Percentiles rank a stretch among this genome's conserved stretches.
These are phyloP conservation scores for Przewalskia tangutica DNA, from an alignment of 257 asterid genomes.

Conservation along the genomic window DNA sequence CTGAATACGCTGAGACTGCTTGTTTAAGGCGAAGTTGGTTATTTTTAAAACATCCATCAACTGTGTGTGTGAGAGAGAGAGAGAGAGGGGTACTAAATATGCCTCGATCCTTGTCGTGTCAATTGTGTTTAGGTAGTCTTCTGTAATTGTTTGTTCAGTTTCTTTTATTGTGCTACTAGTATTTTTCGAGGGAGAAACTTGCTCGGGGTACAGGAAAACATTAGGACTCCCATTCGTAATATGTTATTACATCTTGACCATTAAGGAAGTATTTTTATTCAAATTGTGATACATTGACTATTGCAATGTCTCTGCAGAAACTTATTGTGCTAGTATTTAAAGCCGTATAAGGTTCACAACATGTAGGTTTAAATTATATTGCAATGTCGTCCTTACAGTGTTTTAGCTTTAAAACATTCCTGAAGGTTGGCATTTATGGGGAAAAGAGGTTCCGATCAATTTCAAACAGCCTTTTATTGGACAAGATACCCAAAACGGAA, in stretches of 20 bases:
- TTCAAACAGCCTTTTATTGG: not conserved
- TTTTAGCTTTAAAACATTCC: not conserved
- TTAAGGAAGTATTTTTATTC: not conserved
- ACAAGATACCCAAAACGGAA: not conserved
- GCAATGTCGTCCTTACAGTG: not conserved
- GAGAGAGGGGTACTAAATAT: too few relatives aligned
- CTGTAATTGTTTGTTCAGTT: too few relatives aligned
- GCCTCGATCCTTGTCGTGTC: too few relatives aligned
- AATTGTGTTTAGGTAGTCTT: too few relatives aligned
- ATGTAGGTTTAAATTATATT: not conserved
- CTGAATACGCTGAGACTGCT: not conserved
- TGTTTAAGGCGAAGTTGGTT: not conserved
- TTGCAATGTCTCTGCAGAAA: not conserved
- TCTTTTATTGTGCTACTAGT: too few relatives aligned
- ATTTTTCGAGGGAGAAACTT: too few relatives aligned
- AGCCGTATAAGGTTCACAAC: not conserved
- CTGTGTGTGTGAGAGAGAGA: too few relatives aligned
- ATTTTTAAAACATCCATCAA: too few relatives aligned
- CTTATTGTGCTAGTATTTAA: not conserved
- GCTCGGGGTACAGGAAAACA: too few relatives aligned
- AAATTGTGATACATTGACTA: not conserved
- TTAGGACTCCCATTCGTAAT: not conserved
- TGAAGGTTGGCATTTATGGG: not conserved
- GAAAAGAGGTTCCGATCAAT: not conserved
- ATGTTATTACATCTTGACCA: not conserved